Conservation (phyloP, 2,329 filamentous ascomycete species). For the Xylaria polymorpha region DNA sequence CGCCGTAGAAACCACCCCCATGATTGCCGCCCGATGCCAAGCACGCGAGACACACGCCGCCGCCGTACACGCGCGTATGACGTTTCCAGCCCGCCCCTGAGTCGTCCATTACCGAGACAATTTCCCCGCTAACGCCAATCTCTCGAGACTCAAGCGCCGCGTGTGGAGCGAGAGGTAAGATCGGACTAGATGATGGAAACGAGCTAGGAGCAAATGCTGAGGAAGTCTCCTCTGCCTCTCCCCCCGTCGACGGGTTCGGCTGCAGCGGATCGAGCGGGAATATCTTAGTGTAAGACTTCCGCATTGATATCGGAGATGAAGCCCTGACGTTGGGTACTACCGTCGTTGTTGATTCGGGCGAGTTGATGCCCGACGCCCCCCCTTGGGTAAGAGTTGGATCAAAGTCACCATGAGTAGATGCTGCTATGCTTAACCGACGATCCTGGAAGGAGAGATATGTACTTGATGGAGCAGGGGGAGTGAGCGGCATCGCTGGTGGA, state of each 20-base stretch:
- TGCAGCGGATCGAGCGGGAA: constrained; percentile 51
- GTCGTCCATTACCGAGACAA: constrained; percentile 61
- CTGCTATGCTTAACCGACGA: constrained; percentile 50
- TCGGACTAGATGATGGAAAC: constrained; percentile 61
- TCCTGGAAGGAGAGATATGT: constrained; percentile 58
- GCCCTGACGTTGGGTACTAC: constrained; percentile 41
- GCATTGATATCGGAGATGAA: constrained; percentile 52
- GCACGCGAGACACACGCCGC: constrained; percentile 68
- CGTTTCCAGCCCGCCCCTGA: constrained; percentile 65
- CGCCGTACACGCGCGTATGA: constrained; percentile 70
- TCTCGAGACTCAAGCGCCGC: constrained; percentile 51
- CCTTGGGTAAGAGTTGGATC: constrained; percentile 60
- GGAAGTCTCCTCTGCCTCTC: constrained; percentile 42
- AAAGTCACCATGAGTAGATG: constrained; percentile 51
- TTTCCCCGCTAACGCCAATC: constrained; percentile 62
- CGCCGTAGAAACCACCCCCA: constrained; percentile 65
- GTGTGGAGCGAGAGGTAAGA: constrained; percentile 61
- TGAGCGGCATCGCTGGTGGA: constrained; percentile 62
- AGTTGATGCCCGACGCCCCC: constrained; percentile 62
- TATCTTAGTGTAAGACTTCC: constrained; percentile 58
- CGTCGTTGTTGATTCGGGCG: constrained; percentile 41
- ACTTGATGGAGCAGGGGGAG: constrained; percentile 59
- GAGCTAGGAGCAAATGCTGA: constrained; percentile 59
- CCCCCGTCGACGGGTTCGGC: constrained; percentile 31
- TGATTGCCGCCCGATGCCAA: constrained; percentile 58